A percentile compares a stretch with the other conserved stretches of the same genome.
These are phyloP conservation scores for Eutrema yunnanense DNA, from an alignment of 345 rosid species.

Conservation along the genomic window DNA sequence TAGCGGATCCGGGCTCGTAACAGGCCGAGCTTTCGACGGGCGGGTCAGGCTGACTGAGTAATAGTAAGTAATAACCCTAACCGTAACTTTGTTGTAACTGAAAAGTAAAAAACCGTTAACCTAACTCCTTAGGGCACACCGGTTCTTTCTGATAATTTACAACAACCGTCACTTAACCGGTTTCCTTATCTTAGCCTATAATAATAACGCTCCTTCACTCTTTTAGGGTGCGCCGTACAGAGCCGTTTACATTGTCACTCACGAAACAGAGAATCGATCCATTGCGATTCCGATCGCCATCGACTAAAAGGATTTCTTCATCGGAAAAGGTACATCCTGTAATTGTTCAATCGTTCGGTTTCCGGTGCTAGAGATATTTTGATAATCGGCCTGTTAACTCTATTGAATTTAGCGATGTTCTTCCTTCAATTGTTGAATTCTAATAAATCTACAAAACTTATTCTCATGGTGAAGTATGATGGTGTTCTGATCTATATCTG, in stretches of 20 bases:
- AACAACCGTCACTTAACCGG: not conserved
- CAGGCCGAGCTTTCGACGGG: too few relatives aligned
- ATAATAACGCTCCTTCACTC: not conserved
- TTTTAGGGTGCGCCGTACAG: constrained; percentile 6
- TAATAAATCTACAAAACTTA: not conserved
- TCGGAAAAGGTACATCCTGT: not conserved
- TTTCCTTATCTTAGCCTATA: not conserved
- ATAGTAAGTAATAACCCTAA: too few relatives aligned
- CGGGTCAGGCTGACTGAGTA: too few relatives aligned
- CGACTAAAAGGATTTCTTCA: not conserved
- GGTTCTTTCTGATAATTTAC: not conserved
- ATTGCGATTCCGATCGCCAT: not conserved
- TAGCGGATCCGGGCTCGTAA: too few relatives aligned
- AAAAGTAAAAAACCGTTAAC: too few relatives aligned
- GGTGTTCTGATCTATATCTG: not conserved
- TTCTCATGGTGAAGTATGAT: not conserved
- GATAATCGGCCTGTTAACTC: not conserved
- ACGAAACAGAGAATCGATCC: constrained; percentile 7
- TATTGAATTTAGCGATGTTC: not conserved
- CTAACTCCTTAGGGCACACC: not conserved
- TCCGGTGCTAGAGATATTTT: not conserved
- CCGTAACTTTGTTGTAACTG: too few relatives aligned
- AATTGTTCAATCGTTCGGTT: not conserved
- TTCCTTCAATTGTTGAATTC: not conserved
- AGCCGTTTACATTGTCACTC: not conserved